These are phyloP conservation scores for Amanita thiersii DNA, from an alignment of 768 basidiomycete species.

Conservation along the genomic window DNA sequence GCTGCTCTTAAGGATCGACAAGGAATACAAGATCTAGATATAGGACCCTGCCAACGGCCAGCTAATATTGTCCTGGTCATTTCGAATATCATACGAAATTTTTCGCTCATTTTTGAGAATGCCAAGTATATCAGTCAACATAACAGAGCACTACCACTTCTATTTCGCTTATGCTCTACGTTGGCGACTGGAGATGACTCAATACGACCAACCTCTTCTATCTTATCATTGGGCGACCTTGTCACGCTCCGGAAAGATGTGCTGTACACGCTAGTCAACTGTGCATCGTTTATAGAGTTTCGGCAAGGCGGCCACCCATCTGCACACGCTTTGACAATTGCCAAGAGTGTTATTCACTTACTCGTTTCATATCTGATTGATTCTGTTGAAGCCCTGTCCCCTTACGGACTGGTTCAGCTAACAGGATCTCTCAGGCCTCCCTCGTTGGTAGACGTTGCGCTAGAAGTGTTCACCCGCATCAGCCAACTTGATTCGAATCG, in stretches of 20 bases:
- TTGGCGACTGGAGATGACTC: constrained; percentile 22
- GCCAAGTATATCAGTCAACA: constrained; percentile 56
- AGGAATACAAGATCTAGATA: constrained; percentile 37
- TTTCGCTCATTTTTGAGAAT: constrained; percentile 73
- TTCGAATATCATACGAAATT: constrained; percentile 79
- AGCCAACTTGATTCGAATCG: constrained; percentile 75
- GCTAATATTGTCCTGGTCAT: constrained; percentile 62
- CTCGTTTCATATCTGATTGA: constrained; percentile 73
- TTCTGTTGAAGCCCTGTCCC: constrained; percentile 55
- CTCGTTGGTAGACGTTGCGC: constrained; percentile 59
- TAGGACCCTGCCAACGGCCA: constrained; percentile 57
- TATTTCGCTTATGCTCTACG: constrained; percentile 65
- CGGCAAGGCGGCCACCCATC: constrained; percentile 29
- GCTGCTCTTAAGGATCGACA: constrained; percentile 42
- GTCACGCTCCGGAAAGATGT: constrained; percentile 71
- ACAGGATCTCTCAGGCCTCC: constrained; percentile 48
- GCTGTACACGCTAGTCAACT: constrained; percentile 57
- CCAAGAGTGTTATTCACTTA: constrained; percentile 53
- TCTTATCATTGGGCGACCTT: constrained; percentile 64
- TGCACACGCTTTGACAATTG: constrained; percentile 36
- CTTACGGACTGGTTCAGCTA: constrained; percentile 49
- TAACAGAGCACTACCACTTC: constrained; percentile 50
- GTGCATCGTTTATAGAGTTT: constrained; percentile 47
- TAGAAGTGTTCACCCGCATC: constrained; percentile 79
- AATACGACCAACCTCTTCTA: constrained; percentile 39